Percentiles rank a stretch among this genome's conserved stretches.
These are phyloP conservation scores for Triticum dicoccoides DNA, from an alignment of 176 grass and related monocot genomes.

Conservation along the genomic window DNA sequence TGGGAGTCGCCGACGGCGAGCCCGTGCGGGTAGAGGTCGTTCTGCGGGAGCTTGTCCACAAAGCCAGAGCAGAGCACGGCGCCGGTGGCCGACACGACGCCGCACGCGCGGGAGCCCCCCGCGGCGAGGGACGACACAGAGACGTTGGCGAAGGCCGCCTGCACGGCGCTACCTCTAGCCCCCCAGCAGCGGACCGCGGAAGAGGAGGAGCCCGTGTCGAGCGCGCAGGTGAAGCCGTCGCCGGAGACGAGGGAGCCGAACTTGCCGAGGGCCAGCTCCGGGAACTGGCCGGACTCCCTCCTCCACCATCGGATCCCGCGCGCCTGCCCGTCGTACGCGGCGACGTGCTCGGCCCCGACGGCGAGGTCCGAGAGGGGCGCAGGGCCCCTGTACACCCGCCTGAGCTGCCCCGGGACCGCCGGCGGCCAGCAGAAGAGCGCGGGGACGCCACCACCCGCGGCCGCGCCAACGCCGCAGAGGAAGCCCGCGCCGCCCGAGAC, in stretches of 20 bases:
- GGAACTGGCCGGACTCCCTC: constrained; percentile 24
- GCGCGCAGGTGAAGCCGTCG: constrained; percentile 63
- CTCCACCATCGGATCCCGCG: constrained; percentile 64
- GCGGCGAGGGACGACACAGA: constrained; percentile 44
- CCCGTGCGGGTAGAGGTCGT: constrained; percentile 27
- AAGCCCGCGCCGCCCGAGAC: constrained; percentile 52
- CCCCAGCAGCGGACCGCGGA: constrained; percentile 69
- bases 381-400: constrained; percentile 54
- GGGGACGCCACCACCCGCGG: neutral
- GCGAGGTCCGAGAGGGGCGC: neutral
- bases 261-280: rapidly evolving
- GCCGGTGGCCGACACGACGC: constrained; percentile 15
- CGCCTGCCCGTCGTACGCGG: constrained; percentile 34
- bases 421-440: constrained; percentile 83
- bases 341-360: constrained; percentile 67
- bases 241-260: constrained; percentile 73
- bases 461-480: constrained; percentile 46
- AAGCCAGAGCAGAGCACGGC: constrained; percentile 32
- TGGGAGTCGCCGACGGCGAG: constrained; percentile 64
- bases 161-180: constrained; percentile 9
- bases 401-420: neutral
- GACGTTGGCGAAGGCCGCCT: constrained; percentile 30
- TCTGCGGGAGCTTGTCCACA: neutral
- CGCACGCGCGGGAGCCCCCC: constrained; percentile 53
- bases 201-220: constrained; percentile 12